A percentile compares a stretch with the other conserved stretches of the same genome.
These are phyloP conservation scores for Macrophomina phaseolina DNA, from an alignment of 2,329 filamentous ascomycete species.

Conservation along the genomic window DNA sequence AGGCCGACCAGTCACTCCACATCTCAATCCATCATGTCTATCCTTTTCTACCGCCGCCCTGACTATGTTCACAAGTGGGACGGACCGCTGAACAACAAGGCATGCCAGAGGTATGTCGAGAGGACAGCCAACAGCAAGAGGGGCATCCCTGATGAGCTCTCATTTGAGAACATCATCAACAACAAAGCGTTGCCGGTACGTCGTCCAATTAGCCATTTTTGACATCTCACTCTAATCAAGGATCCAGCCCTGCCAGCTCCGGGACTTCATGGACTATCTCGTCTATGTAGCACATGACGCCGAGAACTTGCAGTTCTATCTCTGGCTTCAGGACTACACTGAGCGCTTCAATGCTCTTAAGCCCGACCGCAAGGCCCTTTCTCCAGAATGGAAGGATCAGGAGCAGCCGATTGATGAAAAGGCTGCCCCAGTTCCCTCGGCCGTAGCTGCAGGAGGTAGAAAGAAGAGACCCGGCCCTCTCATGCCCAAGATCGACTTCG, in stretches of 20 bases:
- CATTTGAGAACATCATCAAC: constrained; percentile 76
- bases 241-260: constrained; percentile 72
- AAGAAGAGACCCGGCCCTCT: constrained; percentile 38
- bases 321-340: constrained; percentile 66
- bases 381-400: constrained; percentile 71
- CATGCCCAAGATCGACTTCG: constrained; percentile 26
- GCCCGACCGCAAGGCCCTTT: constrained; percentile 61
- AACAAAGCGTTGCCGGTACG: constrained; percentile 78
- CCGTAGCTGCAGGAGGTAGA: not conserved
- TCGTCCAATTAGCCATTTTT: constrained; percentile 30
- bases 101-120: constrained; percentile 30
- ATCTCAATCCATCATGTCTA: constrained; percentile 28
- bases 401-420: constrained; percentile 60
- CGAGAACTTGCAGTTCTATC: constrained; percentile 75
- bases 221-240: not conserved
- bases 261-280: constrained; percentile 86
- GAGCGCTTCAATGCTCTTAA: constrained; percentile 62
- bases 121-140: constrained; percentile 23
- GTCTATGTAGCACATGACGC: constrained; percentile 78
- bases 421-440: constrained; percentile 45
- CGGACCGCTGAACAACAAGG: constrained; percentile 27
- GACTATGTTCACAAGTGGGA: constrained; percentile 25
- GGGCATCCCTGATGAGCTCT: constrained; percentile 73
- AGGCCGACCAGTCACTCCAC: not conserved
- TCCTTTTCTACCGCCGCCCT: constrained; percentile 31